Evolutionary conservation across 345 rosid species (phyloP).

Genomic region (Melaleuca quinquenervia): DNA sequence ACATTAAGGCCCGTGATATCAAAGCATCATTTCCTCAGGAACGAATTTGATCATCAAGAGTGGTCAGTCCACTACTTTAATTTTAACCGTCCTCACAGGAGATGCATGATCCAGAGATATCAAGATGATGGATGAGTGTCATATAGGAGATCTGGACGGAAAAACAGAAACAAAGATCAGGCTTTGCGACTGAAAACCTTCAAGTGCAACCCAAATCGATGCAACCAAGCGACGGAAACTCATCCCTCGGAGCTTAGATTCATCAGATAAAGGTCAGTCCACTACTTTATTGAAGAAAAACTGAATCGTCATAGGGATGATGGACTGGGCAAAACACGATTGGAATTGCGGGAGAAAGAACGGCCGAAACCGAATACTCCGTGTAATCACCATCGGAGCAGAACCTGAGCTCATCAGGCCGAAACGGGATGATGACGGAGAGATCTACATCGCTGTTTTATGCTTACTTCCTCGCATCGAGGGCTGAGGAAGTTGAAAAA

Average conservation of each 20-base stretch:
- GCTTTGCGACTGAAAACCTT: neutral
- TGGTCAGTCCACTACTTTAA: neutral
- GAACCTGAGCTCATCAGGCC: neutral
- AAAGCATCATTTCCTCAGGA: neutral
- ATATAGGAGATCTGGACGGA: neutral
- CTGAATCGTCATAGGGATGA: neutral
- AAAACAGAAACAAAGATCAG: neutral
- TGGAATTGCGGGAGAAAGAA: neutral
- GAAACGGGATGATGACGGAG: neutral
- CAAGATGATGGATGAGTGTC: neutral
- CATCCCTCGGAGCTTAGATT: neutral
- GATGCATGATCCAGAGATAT: neutral
- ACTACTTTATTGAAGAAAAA: neutral
- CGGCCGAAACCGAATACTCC: neutral
- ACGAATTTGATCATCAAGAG: neutral
- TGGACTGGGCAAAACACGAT: neutral
- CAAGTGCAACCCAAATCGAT: neutral
- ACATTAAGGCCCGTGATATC: neutral
- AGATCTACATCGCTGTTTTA: neutral
- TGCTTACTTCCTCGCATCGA: neutral
- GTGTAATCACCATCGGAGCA: neutral
- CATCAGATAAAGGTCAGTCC: slow-evolving; percentile 4
- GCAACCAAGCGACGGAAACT: neutral
- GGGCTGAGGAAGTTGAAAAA: neutral
- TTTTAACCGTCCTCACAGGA: neutral